Percentiles rank a stretch among this genome's conserved stretches.
Evolutionary conservation across 176 grass and related monocot genomes (phyloP).

Genomic region (Aegilops umbellulata): DNA sequence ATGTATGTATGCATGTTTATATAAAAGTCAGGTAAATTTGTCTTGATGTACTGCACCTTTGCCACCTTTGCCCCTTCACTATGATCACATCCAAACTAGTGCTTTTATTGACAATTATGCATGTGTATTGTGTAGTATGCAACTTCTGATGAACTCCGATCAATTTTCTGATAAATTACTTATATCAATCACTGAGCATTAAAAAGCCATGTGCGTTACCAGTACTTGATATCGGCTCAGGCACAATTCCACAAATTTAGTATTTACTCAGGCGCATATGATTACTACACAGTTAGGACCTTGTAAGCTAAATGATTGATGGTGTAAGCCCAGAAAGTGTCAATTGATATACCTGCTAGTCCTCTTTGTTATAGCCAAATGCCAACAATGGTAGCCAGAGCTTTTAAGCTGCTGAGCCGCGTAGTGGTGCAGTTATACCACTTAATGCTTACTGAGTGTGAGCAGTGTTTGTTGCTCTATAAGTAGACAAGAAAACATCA

Average conservation of each 20-base stretch:
- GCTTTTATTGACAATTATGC: not conserved
- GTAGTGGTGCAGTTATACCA: not conserved
- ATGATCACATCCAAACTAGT: slow-evolving; percentile 16
- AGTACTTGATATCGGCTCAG: not conserved
- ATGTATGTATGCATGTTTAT: slow-evolving; percentile 7
- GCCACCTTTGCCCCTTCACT: too few relatives aligned
- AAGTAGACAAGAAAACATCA: not conserved
- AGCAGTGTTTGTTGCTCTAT: not conserved
- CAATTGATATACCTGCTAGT: not conserved
- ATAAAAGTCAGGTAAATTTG: not conserved
- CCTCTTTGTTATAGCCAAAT: slow-evolving; percentile 10
- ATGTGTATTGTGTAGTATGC: not conserved
- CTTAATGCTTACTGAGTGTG: not conserved
- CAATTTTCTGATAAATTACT: not conserved
- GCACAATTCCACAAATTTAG: not conserved
- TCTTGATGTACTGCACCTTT: not conserved
- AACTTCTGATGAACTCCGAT: not conserved
- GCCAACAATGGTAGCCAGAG: not conserved
- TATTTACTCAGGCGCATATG: not conserved
- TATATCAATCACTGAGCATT: not conserved
- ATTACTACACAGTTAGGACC: not conserved
- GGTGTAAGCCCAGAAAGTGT: not conserved
- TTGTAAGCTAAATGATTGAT: slow-evolving; percentile 9
- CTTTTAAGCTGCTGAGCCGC: not conserved
- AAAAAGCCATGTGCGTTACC: not conserved